Percentiles rank a stretch among this genome's conserved stretches.
phyloP scores from a whole-genome alignment of 768 basidiomycete genomes.

The Boletellus sp. region DNA sequence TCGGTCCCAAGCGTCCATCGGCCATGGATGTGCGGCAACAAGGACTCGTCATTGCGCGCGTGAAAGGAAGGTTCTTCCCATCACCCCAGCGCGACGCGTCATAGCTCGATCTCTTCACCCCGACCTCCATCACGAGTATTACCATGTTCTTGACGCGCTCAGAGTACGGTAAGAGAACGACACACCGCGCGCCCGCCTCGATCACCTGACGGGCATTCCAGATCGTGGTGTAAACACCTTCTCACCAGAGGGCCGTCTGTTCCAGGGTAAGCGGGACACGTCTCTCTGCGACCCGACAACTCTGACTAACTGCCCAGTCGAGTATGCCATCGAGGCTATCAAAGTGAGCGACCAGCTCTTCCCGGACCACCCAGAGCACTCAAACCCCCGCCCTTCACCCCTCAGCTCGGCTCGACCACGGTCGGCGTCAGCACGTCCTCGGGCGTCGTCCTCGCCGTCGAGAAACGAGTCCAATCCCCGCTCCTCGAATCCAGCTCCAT shows the following conservation, averaged over 20 bases:
- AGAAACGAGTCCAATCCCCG: slow-evolving; percentile 97
- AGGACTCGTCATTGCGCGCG: too few relatives aligned
- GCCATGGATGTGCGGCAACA: slow-evolving; percentile 9
- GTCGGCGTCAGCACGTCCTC: slow-evolving; percentile 89
- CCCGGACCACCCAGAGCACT: slow-evolving; percentile 1
- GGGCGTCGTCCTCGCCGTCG: slow-evolving; percentile 92
- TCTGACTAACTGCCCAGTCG: slow-evolving; percentile 54
- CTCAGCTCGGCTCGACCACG: slow-evolving; percentile 93
- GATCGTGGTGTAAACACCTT: slow-evolving; percentile 99
- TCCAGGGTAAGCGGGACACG: slow-evolving; percentile 72
- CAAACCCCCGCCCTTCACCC: slow-evolving; percentile 3
- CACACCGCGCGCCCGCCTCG: not conserved
- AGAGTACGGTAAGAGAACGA: slow-evolving; percentile 67
- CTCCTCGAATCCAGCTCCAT: slow-evolving; percentile 93
- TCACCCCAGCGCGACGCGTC: slow-evolving; percentile 28
- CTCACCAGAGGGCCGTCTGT: slow-evolving; percentile 96
- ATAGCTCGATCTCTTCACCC: slow-evolving; percentile 2
- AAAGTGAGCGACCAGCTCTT: slow-evolving; percentile 55
- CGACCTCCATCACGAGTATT: slow-evolving; percentile 18
- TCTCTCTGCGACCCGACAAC: not conserved
- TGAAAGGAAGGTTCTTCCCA: slow-evolving; percentile 32
- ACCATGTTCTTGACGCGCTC: slow-evolving; percentile 94
- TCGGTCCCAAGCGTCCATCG: slow-evolving; percentile 19
- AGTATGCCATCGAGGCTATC: slow-evolving; percentile 99
- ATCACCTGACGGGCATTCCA: slow-evolving; percentile 24